Conservation (phyloP, 371 early-diverging fungal species). For the Hamiltosporidium tvaerminnensis region DNA sequence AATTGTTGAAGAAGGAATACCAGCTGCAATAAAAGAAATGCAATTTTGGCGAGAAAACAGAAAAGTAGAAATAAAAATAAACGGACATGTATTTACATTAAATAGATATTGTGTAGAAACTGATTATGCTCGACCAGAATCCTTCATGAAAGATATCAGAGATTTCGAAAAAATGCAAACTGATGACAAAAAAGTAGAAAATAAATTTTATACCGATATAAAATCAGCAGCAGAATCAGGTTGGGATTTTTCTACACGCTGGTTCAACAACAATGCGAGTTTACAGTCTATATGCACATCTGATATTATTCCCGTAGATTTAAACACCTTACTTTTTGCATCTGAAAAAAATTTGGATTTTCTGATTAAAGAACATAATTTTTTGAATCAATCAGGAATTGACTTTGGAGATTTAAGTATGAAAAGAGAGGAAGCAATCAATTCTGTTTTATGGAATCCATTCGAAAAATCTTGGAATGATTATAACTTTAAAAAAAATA, state of each 20-base stretch:
- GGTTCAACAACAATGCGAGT: constrained; percentile 52
- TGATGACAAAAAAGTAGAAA: constrained; percentile 25
- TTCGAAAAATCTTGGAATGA: constrained; percentile 44
- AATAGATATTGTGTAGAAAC: neutral
- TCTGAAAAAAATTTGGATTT: constrained; percentile 16
- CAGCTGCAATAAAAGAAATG: constrained; percentile 55
- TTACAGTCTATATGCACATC: constrained; percentile 56
- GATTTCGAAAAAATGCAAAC: neutral
- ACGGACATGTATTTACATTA: neutral
- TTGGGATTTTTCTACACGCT: constrained; percentile 67
- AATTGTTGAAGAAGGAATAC: neutral
- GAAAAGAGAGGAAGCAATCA: constrained; percentile 40
- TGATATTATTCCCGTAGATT: constrained; percentile 62
- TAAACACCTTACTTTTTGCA: constrained; percentile 61
- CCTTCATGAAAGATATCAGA: constrained; percentile 59
- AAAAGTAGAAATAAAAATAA: neutral
- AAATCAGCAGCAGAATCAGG: constrained; percentile 70
- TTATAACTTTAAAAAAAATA: constrained; percentile 35
- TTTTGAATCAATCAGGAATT: neutral
- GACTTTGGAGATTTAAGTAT: constrained; percentile 30
- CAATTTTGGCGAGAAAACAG: constrained; percentile 56
- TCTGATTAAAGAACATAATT: neutral
- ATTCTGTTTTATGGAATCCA: constrained; percentile 49
- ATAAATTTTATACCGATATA: constrained; percentile 56
- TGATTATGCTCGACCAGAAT: constrained; percentile 60